Evolutionary conservation across 441 rosid genomes (phyloP).

Genomic region (Theobroma grandiflorum): DNA sequence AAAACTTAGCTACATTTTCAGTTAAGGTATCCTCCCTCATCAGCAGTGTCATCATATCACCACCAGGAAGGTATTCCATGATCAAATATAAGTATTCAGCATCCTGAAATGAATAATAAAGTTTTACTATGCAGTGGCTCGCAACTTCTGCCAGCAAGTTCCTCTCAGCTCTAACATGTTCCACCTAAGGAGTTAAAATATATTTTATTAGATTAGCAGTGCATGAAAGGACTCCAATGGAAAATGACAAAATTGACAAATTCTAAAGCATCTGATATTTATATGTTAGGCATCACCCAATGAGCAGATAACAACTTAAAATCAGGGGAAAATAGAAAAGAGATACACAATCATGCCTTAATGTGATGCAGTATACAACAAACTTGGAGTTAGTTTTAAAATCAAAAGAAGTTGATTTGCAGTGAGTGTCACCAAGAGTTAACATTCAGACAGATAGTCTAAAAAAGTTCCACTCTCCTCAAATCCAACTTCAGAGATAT

Average conservation of each 20-base stretch:
- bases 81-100: constrained; percentile 87
- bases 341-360: background rate
- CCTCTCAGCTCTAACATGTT: constrained; percentile 98
- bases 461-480: constrained; percentile 6
- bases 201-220: constrained; percentile 17
- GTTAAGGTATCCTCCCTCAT: constrained; percentile 93
- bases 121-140: constrained; percentile 95
- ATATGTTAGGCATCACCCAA: background rate
- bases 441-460: background rate
- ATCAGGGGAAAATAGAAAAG: background rate
- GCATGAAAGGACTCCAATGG: constrained; percentile 9
- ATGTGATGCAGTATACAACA: background rate
- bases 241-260: background rate
- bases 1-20: constrained; percentile 90
- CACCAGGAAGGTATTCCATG: constrained; percentile 99
- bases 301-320: background rate
- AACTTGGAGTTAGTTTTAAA: background rate
- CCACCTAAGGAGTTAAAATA: constrained; percentile 64
- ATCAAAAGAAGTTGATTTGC: background rate
- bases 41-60: constrained; percentile 96
- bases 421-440: background rate
- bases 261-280: background rate
- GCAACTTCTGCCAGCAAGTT: constrained; percentile 97
- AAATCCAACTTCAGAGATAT: constrained; percentile 8
- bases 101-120: constrained; percentile 97